Evolutionary conservation across 75 land plant genomes (phyloP).

Genomic region (Pseudotsuga menziesii): DNA sequence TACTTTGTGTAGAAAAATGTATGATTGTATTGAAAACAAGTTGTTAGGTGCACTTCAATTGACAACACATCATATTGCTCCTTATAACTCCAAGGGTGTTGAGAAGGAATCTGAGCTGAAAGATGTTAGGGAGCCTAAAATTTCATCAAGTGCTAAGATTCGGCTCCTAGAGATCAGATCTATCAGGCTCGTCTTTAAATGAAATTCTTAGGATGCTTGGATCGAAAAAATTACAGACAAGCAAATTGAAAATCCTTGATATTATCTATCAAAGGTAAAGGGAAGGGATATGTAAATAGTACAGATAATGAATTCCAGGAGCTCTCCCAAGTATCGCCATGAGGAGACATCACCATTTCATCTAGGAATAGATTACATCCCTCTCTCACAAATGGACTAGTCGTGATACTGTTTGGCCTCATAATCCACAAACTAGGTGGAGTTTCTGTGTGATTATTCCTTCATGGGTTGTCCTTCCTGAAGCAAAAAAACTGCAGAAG

Average conservation of each 20-base stretch:
- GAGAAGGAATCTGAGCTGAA: constrained; percentile 60
- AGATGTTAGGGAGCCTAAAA: not conserved
- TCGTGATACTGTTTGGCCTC: too few species aligned
- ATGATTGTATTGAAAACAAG: constrained; percentile 90
- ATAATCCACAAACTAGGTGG: too few species aligned
- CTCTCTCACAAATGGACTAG: constrained; percentile 75
- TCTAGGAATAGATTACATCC: constrained; percentile 93
- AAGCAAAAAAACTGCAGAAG: too few species aligned
- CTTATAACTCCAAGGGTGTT: constrained; percentile 78
- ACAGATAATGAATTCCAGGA: constrained; percentile 36
- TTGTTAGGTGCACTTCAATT: constrained; percentile 61
- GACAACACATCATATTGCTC: constrained; percentile 77
- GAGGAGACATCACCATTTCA: constrained; percentile 96
- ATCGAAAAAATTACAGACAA: too few species aligned
- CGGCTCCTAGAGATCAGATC: too few species aligned
- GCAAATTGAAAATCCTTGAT: not conserved
- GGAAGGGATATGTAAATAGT: not conserved
- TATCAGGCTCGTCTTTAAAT: too few species aligned
- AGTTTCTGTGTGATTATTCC: too few species aligned
- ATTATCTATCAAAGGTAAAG: not conserved
- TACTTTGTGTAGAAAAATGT: constrained; percentile 81
- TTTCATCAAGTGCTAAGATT: constrained; percentile 18
- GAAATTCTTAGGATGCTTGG: too few species aligned
- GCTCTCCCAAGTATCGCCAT: constrained; percentile 83
- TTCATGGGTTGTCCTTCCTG: too few species aligned